These are phyloP conservation scores for Piper longum DNA, from an alignment of 164 flowering plant species.

Conservation along the genomic window DNA sequence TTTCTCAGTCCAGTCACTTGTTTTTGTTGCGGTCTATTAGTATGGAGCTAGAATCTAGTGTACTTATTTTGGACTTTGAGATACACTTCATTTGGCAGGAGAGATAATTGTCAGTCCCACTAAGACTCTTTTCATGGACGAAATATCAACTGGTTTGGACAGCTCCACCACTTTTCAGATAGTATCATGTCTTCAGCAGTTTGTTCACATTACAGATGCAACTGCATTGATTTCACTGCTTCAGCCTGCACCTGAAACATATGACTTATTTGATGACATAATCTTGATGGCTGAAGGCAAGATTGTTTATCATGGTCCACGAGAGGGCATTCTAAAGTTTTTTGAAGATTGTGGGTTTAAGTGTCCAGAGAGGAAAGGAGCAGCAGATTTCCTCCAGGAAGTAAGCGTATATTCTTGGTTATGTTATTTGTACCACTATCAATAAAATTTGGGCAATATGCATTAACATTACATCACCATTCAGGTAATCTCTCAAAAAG, in stretches of 20 bases:
- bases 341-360: constrained; percentile 39
- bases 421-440: neutral
- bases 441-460: neutral
- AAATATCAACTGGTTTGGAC: constrained; percentile 48
- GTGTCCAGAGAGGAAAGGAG: constrained; percentile 45
- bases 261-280: constrained; percentile 47
- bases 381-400: constrained; percentile 48
- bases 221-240: constrained; percentile 43
- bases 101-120: constrained; percentile 48
- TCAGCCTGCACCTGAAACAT: constrained; percentile 55
- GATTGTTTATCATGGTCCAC: constrained; percentile 43
- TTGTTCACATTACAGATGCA: constrained; percentile 34
- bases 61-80: no score
- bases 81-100: constrained; percentile 14
- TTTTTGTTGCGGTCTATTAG: neutral
- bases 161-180: constrained; percentile 47
- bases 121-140: constrained; percentile 49
- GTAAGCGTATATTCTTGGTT: constrained; percentile 7
- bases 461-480: neutral
- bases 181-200: constrained; percentile 29
- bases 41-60: neutral
- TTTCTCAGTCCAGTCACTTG: neutral
- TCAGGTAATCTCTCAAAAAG: constrained; percentile 53
- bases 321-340: constrained; percentile 20
- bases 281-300: constrained; percentile 42